These are phyloP conservation scores for Plasmodium yoelii DNA, from an alignment of 169 alveolate genomes.

Conservation along the genomic window DNA sequence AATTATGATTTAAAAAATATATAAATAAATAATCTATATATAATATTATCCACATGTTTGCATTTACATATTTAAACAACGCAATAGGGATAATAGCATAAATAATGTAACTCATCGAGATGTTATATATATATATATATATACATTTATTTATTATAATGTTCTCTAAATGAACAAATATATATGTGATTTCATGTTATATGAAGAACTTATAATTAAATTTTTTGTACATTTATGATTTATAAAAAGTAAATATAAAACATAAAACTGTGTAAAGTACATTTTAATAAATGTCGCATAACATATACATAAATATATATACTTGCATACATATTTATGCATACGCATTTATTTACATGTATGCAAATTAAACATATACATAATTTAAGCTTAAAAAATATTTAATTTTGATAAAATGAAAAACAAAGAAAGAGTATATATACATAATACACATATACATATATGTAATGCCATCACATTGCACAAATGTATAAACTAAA, in stretches of 20 bases:
- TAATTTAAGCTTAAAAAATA: too few relatives aligned
- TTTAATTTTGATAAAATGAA: too few relatives aligned
- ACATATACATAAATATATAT: background rate
- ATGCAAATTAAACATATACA: background rate
- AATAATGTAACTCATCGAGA: too few relatives aligned
- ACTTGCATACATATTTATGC: background rate
- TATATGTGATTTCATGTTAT: background rate
- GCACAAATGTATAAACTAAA: too few relatives aligned
- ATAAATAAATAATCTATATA: too few relatives aligned
- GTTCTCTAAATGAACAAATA: slow-evolving; percentile 20
- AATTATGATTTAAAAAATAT: too few relatives aligned
- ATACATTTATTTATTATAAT: background rate
- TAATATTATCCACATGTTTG: too few relatives aligned
- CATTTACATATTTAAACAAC: too few relatives aligned
- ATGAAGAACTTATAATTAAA: slow-evolving; percentile 10
- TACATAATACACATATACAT: background rate
- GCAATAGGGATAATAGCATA: too few relatives aligned
- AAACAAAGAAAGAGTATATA: background rate
- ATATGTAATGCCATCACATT: too few relatives aligned
- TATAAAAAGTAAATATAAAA: background rate
- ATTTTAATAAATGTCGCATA: background rate
- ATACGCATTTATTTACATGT: background rate
- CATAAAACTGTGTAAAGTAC: background rate
- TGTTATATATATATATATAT: slow-evolving; percentile 1
- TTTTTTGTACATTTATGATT: background rate